Evolutionary conservation across 208 protist species (phyloP), one percentile per base, ranked within the genome.

Genomic region (Lotmaria passim): DNA sequence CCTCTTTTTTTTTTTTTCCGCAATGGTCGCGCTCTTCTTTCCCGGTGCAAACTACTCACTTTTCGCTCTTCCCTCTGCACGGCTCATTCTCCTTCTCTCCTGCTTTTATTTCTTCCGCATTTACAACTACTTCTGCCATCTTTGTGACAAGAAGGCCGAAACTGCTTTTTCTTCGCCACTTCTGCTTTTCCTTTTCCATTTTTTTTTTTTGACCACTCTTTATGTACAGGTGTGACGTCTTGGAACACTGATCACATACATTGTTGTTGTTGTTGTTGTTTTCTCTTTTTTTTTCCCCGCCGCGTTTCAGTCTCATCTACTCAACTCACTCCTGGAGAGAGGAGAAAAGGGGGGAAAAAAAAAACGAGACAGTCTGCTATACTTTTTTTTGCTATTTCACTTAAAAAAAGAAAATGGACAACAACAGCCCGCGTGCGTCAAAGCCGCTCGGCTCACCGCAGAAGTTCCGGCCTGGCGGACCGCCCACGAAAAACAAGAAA

Each of bases 401-500:
- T n/a, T n/a, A n/a, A n/a, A n/a, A 14, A 52, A 23, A 30, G 47
- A 31, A 7, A 52, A 77, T 77, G 71, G 64, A 71, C 21, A 59
- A 61, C 44, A 48, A 44, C 23, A 62, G 31, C 6, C 71, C 23
- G 4, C 57, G 53, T 4, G 41, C 38, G 11, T 66, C 58, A 19
- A 77, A 71, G 56, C 46, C 56, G 56, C 23, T 41, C 12, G 46
- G 24, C n/a, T 67, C 71, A 6, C 70, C 82, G 34, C 85, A 87
- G 57, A 85, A 85, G 58, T 94, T 87, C 61, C 60, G 85, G 23
- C 66, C 81, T 53, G 59, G 41, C 41, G 41, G 3, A 4, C 15
- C 44, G 11, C 41, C 68, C 55, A n/a, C 50, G 1, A 46, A 43
- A 11, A 77, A 66, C 58, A 69, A 59, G 30, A 28, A 28, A 24